These are phyloP conservation scores for Uronychia binucleata DNA, from an alignment of 73 alveolate species.

Conservation along the genomic window DNA sequence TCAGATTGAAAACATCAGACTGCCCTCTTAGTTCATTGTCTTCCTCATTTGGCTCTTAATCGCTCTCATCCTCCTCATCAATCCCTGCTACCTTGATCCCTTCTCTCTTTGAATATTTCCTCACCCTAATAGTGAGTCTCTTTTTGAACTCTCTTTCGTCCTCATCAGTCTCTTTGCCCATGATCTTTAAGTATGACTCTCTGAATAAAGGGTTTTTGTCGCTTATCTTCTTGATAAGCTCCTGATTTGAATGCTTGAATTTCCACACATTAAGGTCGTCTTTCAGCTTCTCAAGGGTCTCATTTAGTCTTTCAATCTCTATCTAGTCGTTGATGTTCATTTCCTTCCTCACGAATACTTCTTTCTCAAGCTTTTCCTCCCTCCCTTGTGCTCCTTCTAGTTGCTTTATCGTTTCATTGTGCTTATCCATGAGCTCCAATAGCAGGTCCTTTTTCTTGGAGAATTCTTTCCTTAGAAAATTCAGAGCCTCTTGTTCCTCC, in stretches of 20 bases:
- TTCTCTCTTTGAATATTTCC: background rate
- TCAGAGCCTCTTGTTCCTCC: background rate
- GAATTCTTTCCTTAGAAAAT: background rate
- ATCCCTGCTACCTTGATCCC: background rate
- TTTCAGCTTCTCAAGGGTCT: background rate
- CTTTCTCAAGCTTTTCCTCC: background rate
- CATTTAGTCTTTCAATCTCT: conserved; percentile 10
- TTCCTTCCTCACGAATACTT: conserved; percentile 16
- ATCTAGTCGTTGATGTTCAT: conserved; percentile 17
- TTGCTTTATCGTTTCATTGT: background rate
- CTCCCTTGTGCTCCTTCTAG: background rate
- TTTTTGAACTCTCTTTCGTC: background rate
- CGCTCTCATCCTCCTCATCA: conserved; percentile 14
- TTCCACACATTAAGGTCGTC: conserved; percentile 20
- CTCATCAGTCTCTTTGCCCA: background rate
- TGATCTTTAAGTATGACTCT: background rate
- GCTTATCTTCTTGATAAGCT: conserved; percentile 13
- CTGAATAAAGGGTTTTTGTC: conserved; percentile 23
- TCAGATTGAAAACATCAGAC: no score
- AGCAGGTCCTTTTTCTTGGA: background rate
- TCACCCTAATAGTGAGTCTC: background rate
- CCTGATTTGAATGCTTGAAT: conserved; percentile 22
- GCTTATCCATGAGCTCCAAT: background rate
- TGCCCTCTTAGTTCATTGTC: no score
- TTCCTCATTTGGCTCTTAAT: conserved; percentile 2